Base-by-base conservation (phyloP, 805 yeast genomes). In the Monosporozyma aerobia region DNA sequence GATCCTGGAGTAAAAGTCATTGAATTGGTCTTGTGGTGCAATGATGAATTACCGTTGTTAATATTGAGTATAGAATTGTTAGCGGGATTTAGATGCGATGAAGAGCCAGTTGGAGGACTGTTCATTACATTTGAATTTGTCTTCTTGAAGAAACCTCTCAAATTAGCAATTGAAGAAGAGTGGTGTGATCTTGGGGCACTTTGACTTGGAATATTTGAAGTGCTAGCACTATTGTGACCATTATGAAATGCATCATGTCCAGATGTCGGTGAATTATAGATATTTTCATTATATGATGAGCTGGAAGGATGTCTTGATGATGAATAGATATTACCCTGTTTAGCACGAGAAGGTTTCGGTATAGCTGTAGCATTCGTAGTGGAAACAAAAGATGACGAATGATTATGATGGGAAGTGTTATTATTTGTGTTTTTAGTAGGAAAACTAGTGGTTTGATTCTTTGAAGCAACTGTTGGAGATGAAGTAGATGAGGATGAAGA, bases 141-240 rank as follows among this genome's bases (percentile, higher is more conserved):
- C 52, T 77, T 76, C 56, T 80, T 83, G 73, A 86, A 86, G 61
- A 86, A 85, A 48, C 89, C 73, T 62, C 85, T 82, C 61, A 86
- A 68, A 64, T 85, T 87, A 16, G 86, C 90, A 83, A 86, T 85
- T 7, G 90, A 85, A 46, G 86, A 82, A 47, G 49, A 45, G 19
- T 85, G 90, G 56, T 85, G 77, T 2, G 85, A 71, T 49, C 70
- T 73, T 10, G 77, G 69, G 2, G 57, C 60, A 53, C 64, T 63
- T 53, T 67, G 77, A 48, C 62, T 59, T 45, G 75, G 73, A 35
- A 73, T 75, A 55, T 69, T 55, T 14, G 27, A 19, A 23, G 27
- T 43, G 25, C 30, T 43, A 23, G 27, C 30, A 43, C 45, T 43
- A 23, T 22, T 22, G 11, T 43, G 45, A 22, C 16, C 30, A 19